These are phyloP conservation scores for Lipomyces kockii DNA, from an alignment of 805 yeast genomes.

Conservation along the genomic window DNA sequence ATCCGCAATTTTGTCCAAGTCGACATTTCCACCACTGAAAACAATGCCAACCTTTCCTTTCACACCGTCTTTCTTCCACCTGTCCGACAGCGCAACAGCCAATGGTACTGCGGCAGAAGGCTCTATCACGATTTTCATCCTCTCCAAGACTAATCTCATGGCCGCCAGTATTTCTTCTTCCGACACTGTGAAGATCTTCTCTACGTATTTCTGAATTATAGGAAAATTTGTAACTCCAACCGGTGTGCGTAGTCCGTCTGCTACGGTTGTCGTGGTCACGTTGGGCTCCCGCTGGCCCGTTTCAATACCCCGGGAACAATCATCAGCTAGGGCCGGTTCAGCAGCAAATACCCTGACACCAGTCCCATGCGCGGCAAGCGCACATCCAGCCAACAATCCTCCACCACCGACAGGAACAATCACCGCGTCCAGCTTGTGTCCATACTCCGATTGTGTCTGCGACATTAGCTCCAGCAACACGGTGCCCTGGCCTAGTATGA, in stretches of 20 bases:
- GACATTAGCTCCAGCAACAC: constrained; percentile 53
- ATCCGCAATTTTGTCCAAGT: constrained; percentile 17
- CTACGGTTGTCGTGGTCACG: constrained; percentile 34
- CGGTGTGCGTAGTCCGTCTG: constrained; percentile 40
- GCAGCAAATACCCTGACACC: constrained; percentile 37
- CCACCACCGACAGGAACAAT: constrained; percentile 63
- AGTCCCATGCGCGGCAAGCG: constrained; percentile 37
- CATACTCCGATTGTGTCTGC: constrained; percentile 41
- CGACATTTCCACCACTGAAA: constrained; percentile 26
- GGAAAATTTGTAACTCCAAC: constrained; percentile 37
- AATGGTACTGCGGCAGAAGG: constrained; percentile 37
- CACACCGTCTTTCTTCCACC: constrained; percentile 18
- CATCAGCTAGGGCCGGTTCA: constrained; percentile 39
- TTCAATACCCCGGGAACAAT: constrained; percentile 36
- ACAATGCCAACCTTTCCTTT: constrained; percentile 24
- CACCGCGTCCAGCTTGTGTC: constrained; percentile 51
- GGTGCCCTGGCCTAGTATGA: constrained; percentile 59
- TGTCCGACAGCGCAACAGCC: constrained; percentile 35
- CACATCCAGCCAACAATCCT: constrained; percentile 55
- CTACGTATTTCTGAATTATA: constrained; percentile 35
- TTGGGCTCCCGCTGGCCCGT: constrained; percentile 33
- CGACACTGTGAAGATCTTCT: constrained; percentile 35
- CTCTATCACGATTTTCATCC: constrained; percentile 39
- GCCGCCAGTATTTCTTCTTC: constrained; percentile 35
- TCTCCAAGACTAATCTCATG: constrained; percentile 37